A percentile compares a stretch with the other conserved stretches of the same genome.
Conservation (phyloP, 768 basidiomycete species). For the Rhodotorula kratochvilovae region DNA sequence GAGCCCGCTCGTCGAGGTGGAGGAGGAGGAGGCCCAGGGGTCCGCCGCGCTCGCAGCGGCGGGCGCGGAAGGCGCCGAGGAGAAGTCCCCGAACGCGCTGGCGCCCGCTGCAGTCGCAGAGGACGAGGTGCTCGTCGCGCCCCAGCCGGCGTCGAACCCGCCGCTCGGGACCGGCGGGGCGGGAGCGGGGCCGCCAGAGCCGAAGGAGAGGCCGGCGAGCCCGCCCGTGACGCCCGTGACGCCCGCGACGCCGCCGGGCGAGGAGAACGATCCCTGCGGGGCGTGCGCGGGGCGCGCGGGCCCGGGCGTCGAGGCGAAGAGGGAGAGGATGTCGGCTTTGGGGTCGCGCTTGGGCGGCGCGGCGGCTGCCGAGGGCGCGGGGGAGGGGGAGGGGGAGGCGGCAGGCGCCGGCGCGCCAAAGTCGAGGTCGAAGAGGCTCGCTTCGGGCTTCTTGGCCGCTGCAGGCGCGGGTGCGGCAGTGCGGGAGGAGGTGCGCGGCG, state of each 20-base stretch:
- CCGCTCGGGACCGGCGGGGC: conserved; percentile 1
- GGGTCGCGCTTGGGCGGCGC: conserved; percentile 32
- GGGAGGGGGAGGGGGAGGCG: conserved; percentile 31
- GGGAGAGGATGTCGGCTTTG: conserved; percentile 78
- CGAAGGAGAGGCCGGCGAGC: conserved; percentile 23
- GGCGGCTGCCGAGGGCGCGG: conserved; percentile 37
- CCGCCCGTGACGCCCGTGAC: conserved; percentile 9
- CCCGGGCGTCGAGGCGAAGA: conserved; percentile 59
- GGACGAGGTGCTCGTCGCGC: background rate
- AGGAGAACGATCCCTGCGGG: too few relatives aligned
- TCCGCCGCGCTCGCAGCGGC: background rate
- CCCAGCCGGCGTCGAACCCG: background rate
- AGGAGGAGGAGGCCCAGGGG: conserved; percentile 15
- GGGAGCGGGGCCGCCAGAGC: background rate
- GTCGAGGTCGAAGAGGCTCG: conserved; percentile 75
- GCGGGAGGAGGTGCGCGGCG: background rate
- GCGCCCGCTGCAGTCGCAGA: background rate
- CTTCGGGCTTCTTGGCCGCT: conserved; percentile 45
- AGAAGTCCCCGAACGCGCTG: background rate
- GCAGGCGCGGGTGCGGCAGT: background rate
- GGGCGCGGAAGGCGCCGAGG: too few relatives aligned
- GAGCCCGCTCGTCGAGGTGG: background rate
- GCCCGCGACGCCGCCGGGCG: background rate
- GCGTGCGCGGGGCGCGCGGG: conserved; percentile 32
- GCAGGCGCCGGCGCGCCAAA: conserved; percentile 57